Evolutionary conservation across 768 basidiomycete species (phyloP), one percentile per base, ranked within the genome.

Genomic region (Saitozyma podzolica): DNA sequence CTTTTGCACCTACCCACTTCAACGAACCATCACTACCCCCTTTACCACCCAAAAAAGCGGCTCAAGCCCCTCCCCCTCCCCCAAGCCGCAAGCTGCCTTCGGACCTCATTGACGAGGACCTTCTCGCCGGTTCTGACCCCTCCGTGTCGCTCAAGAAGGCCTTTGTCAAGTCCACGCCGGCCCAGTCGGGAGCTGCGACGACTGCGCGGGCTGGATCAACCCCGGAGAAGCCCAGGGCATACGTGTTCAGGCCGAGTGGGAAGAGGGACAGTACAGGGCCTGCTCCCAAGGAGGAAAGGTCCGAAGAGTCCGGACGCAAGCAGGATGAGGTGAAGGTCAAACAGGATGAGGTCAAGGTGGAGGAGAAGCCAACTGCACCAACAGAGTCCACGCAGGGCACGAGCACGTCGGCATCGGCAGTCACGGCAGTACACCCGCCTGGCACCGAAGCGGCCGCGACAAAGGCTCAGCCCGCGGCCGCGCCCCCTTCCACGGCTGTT

Each of bases 61-160:
- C 37, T 8, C 50, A 10, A 29, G 50, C 40, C 11, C 54, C 51
- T 48, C 58, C 43, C 17, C 29, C 53, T 9, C 37, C 10, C 17
- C 37, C 61, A 14, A 62, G 42, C 11, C 37, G 56, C 20, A 60
- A 58, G 19, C 50, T 68, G 17, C 72, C 72, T 0, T 47, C 65
- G 9, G 69, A 66, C 40, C 56, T 76, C 43, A 70, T 76, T 29
- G 74, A 73, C 51, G 70, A 73, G 29, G 74, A 73, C 54, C 52
- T 72, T 4, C 58, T 72, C 45, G 69, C 67, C 13, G 69, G 59
- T 50, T 63, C 62, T 10, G 74, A 76, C 57, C 74, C 74, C 6
- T 63, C 62, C 45, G 55, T 66, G 14, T 66, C 70, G 9, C 65
- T 73, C 42, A 76, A 76, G 42, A 66, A 71, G 57, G 74, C 74